These are phyloP conservation scores for Skeletonema marinoi DNA, from an alignment of 108 stramenopile species.

Conservation along the genomic window DNA sequence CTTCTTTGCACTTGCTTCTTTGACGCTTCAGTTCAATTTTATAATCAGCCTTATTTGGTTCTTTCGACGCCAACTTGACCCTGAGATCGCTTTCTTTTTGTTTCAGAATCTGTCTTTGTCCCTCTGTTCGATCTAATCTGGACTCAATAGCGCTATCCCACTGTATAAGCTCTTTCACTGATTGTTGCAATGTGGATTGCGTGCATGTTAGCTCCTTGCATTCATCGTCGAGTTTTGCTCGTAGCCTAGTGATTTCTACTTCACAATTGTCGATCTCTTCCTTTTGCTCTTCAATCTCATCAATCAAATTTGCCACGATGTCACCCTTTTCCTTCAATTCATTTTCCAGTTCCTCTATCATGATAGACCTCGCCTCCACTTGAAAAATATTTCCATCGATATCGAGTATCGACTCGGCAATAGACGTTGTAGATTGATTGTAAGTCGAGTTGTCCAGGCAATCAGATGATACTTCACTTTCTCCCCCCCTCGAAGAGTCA, in stretches of 20 bases:
- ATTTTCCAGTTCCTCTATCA: not conserved
- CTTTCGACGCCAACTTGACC: not conserved
- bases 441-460: not conserved
- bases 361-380: not conserved
- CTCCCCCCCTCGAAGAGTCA: not conserved
- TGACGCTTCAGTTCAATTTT: not conserved
- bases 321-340: not conserved
- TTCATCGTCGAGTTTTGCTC: not conserved
- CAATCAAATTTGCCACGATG: not conserved
- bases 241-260: not conserved
- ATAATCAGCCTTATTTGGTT: not conserved
- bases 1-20: slow-evolving; percentile 4
- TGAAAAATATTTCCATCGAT: slow-evolving; percentile 2
- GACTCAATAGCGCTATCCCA: slow-evolving; percentile 6
- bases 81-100: slow-evolving; percentile 7
- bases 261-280: slow-evolving; percentile 5
- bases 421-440: not conserved
- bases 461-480: not conserved
- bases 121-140: slow-evolving; percentile 1
- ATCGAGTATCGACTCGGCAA: not conserved
- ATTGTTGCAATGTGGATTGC: not conserved
- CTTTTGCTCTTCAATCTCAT: slow-evolving; percentile 12
- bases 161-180: slow-evolving; percentile 6
- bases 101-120: not conserved
- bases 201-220: not conserved